These are phyloP conservation scores for Calocera viscosa DNA, from an alignment of 768 basidiomycete genomes.

Conservation along the genomic window DNA sequence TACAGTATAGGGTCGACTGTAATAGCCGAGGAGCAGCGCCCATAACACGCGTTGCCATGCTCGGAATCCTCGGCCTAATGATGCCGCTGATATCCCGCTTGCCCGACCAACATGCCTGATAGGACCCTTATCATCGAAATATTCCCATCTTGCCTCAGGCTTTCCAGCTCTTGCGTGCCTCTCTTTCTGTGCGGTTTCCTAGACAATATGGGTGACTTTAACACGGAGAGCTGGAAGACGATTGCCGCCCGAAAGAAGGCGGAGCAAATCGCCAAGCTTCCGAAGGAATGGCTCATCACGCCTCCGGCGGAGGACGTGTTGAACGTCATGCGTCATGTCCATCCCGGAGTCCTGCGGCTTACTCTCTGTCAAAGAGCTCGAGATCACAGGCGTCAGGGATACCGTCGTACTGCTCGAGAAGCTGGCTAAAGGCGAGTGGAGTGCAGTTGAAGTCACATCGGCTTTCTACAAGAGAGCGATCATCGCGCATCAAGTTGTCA, in stretches of 20 bases:
- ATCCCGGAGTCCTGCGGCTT: slow-evolving; percentile 47
- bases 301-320: slow-evolving; percentile 31
- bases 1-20: not conserved
- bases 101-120: not conserved
- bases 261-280: slow-evolving; percentile 44
- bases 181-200: not conserved
- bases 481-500: slow-evolving; percentile 64
- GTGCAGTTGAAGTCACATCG: slow-evolving; percentile 52
- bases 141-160: not conserved
- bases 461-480: slow-evolving; percentile 70
- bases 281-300: slow-evolving; percentile 48
- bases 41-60: not conserved
- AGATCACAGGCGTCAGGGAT: slow-evolving; percentile 48
- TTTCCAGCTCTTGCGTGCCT: not conserved
- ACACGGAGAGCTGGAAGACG: slow-evolving; percentile 34
- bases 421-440: slow-evolving; percentile 43
- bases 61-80: not conserved
- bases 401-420: slow-evolving; percentile 39
- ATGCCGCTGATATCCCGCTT: not conserved
- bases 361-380: slow-evolving; percentile 43
- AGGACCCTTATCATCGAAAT: not conserved
- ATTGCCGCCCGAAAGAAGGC: slow-evolving; percentile 43
- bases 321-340: slow-evolving; percentile 41
- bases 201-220: not conserved
- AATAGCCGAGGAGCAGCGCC: not conserved